phyloP scores from a whole-genome alignment of 192 early-diverging fungal species.

The Pilaira anomala region DNA sequence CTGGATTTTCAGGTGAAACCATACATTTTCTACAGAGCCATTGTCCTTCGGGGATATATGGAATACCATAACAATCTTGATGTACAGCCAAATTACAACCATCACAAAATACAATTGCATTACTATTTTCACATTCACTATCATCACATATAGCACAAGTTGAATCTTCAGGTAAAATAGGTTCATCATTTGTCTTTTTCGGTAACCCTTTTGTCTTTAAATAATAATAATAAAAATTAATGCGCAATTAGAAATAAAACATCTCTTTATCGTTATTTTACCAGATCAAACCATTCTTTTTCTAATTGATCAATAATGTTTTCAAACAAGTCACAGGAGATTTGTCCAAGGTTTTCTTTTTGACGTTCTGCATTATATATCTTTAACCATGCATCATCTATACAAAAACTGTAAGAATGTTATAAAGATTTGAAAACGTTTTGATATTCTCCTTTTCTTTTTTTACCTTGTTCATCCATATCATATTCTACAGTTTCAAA shows the following conservation, averaged over 20 bases:
- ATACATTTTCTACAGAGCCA: slow-evolving; percentile 99
- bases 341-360: slow-evolving; percentile 47
- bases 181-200: slow-evolving; percentile 55
- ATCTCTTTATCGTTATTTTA: too few relatives aligned
- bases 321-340: slow-evolving; percentile 73
- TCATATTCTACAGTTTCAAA: slow-evolving; percentile 87
- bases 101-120: slow-evolving; percentile 99
- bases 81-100: slow-evolving; percentile 99
- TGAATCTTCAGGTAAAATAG: slow-evolving; percentile 71
- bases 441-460: not conserved
- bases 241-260: not conserved
- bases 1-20: slow-evolving; percentile 87
- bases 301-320: slow-evolving; percentile 85
- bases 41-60: slow-evolving; percentile 98
- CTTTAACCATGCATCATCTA: slow-evolving; percentile 75
- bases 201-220: slow-evolving; percentile 75
- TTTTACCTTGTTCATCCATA: slow-evolving; percentile 92
- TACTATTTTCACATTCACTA: slow-evolving; percentile 98
- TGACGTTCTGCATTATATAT: slow-evolving; percentile 64
- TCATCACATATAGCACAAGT: slow-evolving; percentile 95
- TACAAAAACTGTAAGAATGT: not conserved
- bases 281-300: slow-evolving; percentile 96
- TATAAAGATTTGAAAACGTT: too few relatives aligned
- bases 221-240: not conserved
- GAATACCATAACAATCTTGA: slow-evolving; percentile 99